Base-by-base conservation (phyloP, 2,329 filamentous ascomycete species). In the Sporothrix globosa region DNA sequence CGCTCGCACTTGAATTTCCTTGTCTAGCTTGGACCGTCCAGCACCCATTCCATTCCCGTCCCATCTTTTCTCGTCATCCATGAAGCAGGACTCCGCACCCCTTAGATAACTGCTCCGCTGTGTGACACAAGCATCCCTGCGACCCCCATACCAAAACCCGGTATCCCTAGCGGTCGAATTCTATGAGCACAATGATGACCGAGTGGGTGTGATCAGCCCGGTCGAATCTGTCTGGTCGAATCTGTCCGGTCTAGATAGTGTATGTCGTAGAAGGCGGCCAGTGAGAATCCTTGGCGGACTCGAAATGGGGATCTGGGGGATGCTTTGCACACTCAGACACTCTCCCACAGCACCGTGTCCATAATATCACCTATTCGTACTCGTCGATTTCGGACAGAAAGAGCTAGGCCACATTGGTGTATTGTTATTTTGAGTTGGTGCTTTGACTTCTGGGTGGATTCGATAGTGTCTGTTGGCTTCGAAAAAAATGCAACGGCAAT, bases 81-180 rank as follows among this genome's bases (percentile, higher is more conserved):
- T 58, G 39, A 39, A 58, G 54, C 41, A 17, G 58, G 41, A 63
- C 41, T 63, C 60, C 60, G 60, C 41, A 63, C 41, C 30, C 60
- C 41, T 21, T 63, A 19, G 60, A 48, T 24, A 24, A 66, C n/a
- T 66, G 46, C 61, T 52, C 61, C 61, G 61, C 27, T 39, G 60
- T 50, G 27, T 66, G 61, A 66, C 61, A 65, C 61, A 52, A 66
- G 3, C 61, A 66, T 66, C 61, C 61, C 61, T 66, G 61, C 27
- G 41, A 52, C 39, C 61, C 61, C 61, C 61, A 52, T 50, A 46
- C 61, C 46, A 66, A 50, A 27, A 21, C 46, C 27, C 46, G 46
- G 58, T 65, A 50, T 27, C n/a, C n/a, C 39, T 44, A 44, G 56
- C 56, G 39, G 56, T 61, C 34, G 34, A 24, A 61, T 44, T 60